A percentile compares a stretch with the other conserved stretches of the same genome.
Evolutionary conservation across 106 monocot genomes (phyloP).

Genomic region (Platanthera guangdongensis): DNA sequence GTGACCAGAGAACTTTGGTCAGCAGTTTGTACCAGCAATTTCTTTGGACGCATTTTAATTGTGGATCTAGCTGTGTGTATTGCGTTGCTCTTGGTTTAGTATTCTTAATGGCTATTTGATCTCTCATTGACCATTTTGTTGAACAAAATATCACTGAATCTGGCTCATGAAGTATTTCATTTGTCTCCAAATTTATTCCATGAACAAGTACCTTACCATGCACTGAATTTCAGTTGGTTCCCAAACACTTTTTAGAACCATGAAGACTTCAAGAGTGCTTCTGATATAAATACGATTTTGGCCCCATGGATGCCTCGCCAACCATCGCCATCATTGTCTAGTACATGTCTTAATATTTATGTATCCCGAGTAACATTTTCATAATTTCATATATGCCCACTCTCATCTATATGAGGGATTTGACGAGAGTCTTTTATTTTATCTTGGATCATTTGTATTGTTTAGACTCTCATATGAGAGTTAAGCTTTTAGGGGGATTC

Average conservation of each 20-base stretch:
- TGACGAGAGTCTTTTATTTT: no score
- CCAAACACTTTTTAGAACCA: background rate
- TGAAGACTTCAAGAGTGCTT: no score
- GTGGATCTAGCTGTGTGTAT: background rate
- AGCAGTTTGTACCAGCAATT: background rate
- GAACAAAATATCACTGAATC: background rate
- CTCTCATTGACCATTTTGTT: background rate
- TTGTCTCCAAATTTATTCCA: background rate
- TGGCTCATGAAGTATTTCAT: background rate
- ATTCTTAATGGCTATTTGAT: background rate
- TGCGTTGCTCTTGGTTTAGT: background rate
- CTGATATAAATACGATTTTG: no score
- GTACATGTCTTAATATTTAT: no score
- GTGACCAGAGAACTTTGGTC: background rate
- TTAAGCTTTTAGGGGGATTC: no score
- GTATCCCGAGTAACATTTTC: no score
- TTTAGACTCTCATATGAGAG: no score
- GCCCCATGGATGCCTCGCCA: no score
- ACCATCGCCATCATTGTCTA: no score
- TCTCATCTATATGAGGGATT: no score
- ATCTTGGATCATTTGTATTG: no score
- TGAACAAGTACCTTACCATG: background rate
- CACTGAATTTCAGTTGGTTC: background rate
- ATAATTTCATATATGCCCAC: no score
- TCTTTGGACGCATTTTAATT: background rate